Percentiles rank a stretch among this genome's conserved stretches.
Conservation (phyloP, 495 filamentous ascomycete species). For the Trichocladium antarcticum region DNA sequence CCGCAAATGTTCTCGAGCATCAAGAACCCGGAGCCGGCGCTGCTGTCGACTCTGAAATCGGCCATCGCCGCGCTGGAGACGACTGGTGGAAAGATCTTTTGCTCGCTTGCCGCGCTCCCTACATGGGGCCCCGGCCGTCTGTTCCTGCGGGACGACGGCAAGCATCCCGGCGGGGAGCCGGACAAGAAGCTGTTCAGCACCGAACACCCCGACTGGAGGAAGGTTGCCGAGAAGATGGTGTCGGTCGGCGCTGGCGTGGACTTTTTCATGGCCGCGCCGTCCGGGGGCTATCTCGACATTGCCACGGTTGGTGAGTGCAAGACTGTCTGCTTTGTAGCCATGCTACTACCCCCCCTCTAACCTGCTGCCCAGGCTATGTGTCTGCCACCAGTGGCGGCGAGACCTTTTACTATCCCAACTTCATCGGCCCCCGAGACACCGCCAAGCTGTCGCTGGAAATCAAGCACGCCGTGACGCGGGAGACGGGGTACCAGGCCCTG, state of each 20-base stretch:
- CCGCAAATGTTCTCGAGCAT: conserved; percentile 75
- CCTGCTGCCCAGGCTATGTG: conserved; percentile 47
- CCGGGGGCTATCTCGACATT: conserved; percentile 84
- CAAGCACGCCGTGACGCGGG: conserved; percentile 74
- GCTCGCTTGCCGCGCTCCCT: conserved; percentile 69
- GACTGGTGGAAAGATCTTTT: conserved; percentile 89
- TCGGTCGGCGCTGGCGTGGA: conserved; percentile 80
- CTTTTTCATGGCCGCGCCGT: conserved; percentile 85
- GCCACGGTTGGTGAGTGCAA: conserved; percentile 71
- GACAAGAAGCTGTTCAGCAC: conserved; percentile 89
- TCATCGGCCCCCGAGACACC: conserved; percentile 73
- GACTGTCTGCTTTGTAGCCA: background rate
- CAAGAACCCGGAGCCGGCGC: conserved; percentile 78
- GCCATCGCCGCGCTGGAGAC: conserved; percentile 67
- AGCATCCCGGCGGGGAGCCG: conserved; percentile 73
- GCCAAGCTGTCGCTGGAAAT: conserved; percentile 78
- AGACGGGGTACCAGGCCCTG: conserved; percentile 90
- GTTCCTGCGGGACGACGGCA: conserved; percentile 75
- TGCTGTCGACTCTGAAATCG: conserved; percentile 73
- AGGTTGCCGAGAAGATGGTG: conserved; percentile 76
- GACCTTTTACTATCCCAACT: conserved; percentile 92
- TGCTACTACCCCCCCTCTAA: conserved; percentile 2
- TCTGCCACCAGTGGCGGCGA: conserved; percentile 79
- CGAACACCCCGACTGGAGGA: conserved; percentile 75
- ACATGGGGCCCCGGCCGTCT: conserved; percentile 83